Evolutionary conservation across 2,329 filamentous ascomycete genomes (phyloP), one percentile per base, ranked within the genome.

Genomic region (Sarocladium kiliense): DNA sequence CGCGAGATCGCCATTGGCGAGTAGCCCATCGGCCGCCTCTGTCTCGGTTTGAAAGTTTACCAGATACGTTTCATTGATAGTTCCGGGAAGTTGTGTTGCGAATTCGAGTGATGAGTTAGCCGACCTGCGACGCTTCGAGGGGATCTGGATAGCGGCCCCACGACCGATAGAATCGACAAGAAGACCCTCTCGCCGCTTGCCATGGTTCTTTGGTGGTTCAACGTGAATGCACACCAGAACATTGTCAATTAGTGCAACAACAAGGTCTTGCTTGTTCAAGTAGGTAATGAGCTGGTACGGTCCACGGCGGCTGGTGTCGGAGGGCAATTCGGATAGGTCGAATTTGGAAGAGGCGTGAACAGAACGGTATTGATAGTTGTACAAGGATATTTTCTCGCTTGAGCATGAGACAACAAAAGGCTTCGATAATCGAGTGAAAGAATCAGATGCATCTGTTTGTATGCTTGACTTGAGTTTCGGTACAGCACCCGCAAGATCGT

Each of bases 101-200:
- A 74, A 73, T 53, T 68, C 68, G 3, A 58, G 53, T 3, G 66
- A 70, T 6, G 65, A 56, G 2, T 63, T 64, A 3, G 69, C 68
- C 30, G 61, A 62, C 57, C 67, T 68, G 3, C 55, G 57, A 47
- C 64, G 70, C 58, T 74, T 72, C 5, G 64, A 54, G 18, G 67
- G 60, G 37, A 71, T 61, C 59, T 74, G 72, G 3, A 71, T 63
- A 11, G 70, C 68, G 1, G 75, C 72, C 2, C 86, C 87, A 57
- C 85, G 85, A 1, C 87, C 86, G 54, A 92, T 82, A 0, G 88
- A 87, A 64, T 92, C 87, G 32, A 89, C 86, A 25, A 92, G 72
- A 7, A 89, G 74, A 9, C 86, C 85, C 37, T 79, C 79, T 36
- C 79, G 75, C 68, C 81, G 79, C 59, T 76, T 79, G 57, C 75